Evolutionary conservation across 2,329 filamentous ascomycete genomes (phyloP).

Genomic region (Metarhizium robertsii): DNA sequence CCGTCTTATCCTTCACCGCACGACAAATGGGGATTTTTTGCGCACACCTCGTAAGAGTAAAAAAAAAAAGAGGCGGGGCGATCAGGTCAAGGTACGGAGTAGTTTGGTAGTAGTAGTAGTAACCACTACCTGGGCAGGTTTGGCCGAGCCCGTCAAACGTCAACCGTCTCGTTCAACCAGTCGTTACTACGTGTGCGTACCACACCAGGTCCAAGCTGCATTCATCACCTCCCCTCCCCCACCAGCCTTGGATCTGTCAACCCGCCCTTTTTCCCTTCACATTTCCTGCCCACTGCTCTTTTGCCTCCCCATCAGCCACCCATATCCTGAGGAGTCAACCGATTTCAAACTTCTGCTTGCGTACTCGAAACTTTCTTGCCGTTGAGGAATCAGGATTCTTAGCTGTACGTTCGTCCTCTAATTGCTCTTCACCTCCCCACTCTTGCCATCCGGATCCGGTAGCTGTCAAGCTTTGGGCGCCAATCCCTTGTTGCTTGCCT

Average conservation of each 20-base stretch:
- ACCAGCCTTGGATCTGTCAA: slow-evolving; percentile 1
- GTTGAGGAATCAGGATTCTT: not conserved
- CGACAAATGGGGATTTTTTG: not conserved
- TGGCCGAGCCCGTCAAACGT: not conserved
- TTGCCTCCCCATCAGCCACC: not conserved
- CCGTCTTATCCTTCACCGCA: not conserved
- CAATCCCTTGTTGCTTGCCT: too few species aligned
- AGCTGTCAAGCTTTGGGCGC: not conserved
- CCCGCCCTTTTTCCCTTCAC: not conserved
- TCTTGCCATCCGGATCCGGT: not conserved
- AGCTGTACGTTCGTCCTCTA: not conserved
- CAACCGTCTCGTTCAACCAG: not conserved
- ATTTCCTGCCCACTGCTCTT: not conserved
- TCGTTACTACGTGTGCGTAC: not conserved
- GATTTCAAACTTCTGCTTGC: not conserved
- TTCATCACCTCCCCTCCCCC: not conserved
- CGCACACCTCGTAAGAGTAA: not conserved
- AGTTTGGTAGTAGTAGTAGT: not conserved
- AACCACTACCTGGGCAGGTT: not conserved
- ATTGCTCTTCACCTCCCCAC: not conserved
- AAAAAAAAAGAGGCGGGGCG: slow-evolving; percentile 1
- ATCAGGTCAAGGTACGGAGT: not conserved
- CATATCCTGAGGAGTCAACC: not conserved
- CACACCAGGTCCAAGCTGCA: not conserved
- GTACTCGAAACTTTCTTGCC: not conserved